These are phyloP conservation scores for Drechslerella coelobrocha DNA, from an alignment of 2,329 filamentous ascomycete species.

Conservation along the genomic window DNA sequence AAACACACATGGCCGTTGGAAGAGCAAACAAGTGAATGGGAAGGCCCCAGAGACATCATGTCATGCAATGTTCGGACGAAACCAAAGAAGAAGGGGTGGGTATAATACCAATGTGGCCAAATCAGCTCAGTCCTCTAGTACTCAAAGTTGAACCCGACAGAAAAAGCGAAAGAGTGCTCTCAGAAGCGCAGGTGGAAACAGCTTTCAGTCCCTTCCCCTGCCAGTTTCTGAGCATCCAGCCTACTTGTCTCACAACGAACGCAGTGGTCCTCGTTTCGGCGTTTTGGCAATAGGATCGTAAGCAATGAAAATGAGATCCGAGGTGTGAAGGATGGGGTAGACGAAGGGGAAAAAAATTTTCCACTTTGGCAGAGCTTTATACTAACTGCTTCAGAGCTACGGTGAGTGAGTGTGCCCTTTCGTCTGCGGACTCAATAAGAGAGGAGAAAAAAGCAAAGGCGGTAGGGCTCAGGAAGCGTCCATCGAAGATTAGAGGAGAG, in stretches of 20 bases:
- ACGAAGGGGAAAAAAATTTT: conserved; percentile 45
- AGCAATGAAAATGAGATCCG: conserved; percentile 31
- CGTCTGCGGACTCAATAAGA: conserved; percentile 24
- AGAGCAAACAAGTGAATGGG: conserved; percentile 6
- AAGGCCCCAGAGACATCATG: conserved; percentile 30
- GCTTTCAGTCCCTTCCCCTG: conserved; percentile 21
- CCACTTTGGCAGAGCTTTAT: conserved; percentile 50
- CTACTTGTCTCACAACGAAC: conserved; percentile 43
- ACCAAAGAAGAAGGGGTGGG: conserved; percentile 46
- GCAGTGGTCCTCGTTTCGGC: conserved; percentile 31
- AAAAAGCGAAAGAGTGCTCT: conserved; percentile 30
- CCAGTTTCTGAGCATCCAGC: conserved; percentile 20
- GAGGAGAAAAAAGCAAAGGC: conserved; percentile 36
- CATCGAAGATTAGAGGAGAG: conserved; percentile 28
- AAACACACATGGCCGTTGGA: conserved; percentile 38
- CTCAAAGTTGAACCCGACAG: conserved; percentile 31
- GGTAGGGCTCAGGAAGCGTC: conserved; percentile 40
- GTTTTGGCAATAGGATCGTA: conserved; percentile 27
- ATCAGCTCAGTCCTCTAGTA: conserved; percentile 19
- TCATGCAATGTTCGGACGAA: conserved; percentile 49
- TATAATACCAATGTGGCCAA: conserved; percentile 49
- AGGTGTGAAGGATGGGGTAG: conserved; percentile 38
- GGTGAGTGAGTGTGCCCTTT: conserved; percentile 39
- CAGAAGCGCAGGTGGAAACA: conserved; percentile 20
- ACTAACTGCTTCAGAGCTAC: conserved; percentile 40